phyloP scores from a whole-genome alignment of 2,329 filamentous ascomycete species.

The Aspergillus ochraceus region DNA sequence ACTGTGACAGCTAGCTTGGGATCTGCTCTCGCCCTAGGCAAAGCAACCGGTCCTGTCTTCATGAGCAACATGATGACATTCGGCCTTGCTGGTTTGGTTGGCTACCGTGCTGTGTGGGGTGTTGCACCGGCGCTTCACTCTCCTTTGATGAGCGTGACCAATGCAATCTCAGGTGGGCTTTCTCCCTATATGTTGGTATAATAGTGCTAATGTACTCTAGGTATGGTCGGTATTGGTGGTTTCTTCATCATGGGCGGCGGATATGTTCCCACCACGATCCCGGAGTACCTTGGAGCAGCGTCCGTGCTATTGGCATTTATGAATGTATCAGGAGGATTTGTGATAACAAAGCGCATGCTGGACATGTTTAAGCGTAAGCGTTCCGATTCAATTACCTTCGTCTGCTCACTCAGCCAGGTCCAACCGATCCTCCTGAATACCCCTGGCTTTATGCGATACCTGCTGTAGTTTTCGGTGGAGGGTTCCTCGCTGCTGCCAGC shows the following conservation, averaged over 20 bases:
- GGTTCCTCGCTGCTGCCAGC: slow-evolving; percentile 74
- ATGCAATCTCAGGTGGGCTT: slow-evolving; percentile 73
- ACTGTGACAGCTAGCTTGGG: slow-evolving; percentile 77
- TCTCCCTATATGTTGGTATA: not conserved
- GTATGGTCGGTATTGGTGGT: slow-evolving; percentile 84
- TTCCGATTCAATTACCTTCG: not conserved
- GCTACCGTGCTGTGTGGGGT: slow-evolving; percentile 86
- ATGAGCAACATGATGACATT: slow-evolving; percentile 89
- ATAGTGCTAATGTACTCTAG: slow-evolving; percentile 32
- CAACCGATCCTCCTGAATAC: slow-evolving; percentile 84
- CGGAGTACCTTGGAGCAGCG: slow-evolving; percentile 73
- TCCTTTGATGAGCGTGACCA: slow-evolving; percentile 89
- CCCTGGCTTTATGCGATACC: slow-evolving; percentile 84
- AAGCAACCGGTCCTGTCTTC: slow-evolving; percentile 77
- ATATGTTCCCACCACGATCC: slow-evolving; percentile 72
- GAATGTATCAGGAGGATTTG: slow-evolving; percentile 84
- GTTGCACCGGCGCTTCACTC: slow-evolving; percentile 81
- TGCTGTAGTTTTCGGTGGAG: slow-evolving; percentile 73
- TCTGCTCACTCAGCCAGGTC: slow-evolving; percentile 49
- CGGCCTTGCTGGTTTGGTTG: slow-evolving; percentile 78
- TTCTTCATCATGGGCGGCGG: slow-evolving; percentile 87
- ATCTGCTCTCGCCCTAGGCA: slow-evolving; percentile 72
- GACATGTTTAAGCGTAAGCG: slow-evolving; percentile 77
- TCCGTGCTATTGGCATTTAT: slow-evolving; percentile 85
- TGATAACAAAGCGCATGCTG: slow-evolving; percentile 90